phyloP scores from a whole-genome alignment of 2,329 filamentous ascomycete species.

The Phialemonium atrogriseum region DNA sequence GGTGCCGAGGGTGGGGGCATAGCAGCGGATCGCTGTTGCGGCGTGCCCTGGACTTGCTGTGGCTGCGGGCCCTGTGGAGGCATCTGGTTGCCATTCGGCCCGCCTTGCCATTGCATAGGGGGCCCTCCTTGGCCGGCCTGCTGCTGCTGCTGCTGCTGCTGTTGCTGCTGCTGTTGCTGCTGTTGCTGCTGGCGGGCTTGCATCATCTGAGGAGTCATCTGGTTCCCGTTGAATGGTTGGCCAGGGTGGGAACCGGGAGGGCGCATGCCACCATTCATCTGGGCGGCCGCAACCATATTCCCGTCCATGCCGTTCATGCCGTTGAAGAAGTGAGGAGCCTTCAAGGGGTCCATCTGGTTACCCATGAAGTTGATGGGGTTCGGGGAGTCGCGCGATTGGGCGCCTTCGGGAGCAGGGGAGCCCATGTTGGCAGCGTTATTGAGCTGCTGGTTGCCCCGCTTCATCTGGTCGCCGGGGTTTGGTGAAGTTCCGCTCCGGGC shows the following conservation, averaged over 20 bases:
- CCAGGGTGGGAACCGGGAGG: conserved; percentile 61
- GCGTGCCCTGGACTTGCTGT: conserved; percentile 55
- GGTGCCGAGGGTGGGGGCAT: conserved; percentile 62
- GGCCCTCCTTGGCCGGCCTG: conserved; percentile 38
- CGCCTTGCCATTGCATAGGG: conserved; percentile 33
- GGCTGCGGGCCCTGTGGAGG: conserved; percentile 36
- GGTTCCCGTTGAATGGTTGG: conserved; percentile 40
- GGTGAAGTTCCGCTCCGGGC: conserved; percentile 64
- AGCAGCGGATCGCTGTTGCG: conserved; percentile 53
- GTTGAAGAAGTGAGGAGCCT: conserved; percentile 53
- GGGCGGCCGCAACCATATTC: conserved; percentile 43
- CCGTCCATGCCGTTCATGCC: conserved; percentile 42
- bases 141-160: conserved; percentile 30
- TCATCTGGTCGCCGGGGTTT: conserved; percentile 71
- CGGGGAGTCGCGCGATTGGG: conserved; percentile 58
- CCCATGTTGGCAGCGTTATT: conserved; percentile 55
- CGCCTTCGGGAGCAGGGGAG: conserved; percentile 62
- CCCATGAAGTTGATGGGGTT: conserved; percentile 54
- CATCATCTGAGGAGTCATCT: conserved; percentile 54
- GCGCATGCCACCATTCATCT: conserved; percentile 58
- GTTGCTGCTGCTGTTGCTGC: conserved; percentile 22
- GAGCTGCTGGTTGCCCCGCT: conserved; percentile 69
- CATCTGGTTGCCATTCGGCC: conserved; percentile 34
- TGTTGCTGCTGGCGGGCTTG: conserved; percentile 33
- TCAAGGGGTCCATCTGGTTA: conserved; percentile 50